phyloP scores from a whole-genome alignment of 495 filamentous ascomycete genomes.

The Talaromyces proteolyticus region DNA sequence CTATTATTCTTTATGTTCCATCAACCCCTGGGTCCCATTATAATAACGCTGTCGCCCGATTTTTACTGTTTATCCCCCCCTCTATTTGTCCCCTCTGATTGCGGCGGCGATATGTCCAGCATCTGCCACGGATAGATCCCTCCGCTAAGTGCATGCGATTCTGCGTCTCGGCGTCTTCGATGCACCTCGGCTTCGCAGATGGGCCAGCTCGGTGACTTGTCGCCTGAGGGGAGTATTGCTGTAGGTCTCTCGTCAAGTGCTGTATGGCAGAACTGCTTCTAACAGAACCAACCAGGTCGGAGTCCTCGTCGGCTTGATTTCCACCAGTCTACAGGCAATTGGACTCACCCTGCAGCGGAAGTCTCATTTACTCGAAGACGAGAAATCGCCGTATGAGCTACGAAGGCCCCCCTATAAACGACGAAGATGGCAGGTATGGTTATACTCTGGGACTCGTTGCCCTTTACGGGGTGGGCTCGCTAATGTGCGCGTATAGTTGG shows the following conservation, averaged over 20 bases:
- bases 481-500: conserved; percentile 44
- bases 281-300: conserved; percentile 56
- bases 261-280: not conserved
- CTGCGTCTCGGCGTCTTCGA: not conserved
- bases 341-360: conserved; percentile 98
- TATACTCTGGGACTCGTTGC: not conserved
- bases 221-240: conserved; percentile 79
- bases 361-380: conserved; percentile 95
- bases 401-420: conserved; percentile 84
- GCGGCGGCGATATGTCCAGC: conserved; percentile 7
- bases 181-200: conserved; percentile 29
- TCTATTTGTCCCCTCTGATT: not conserved
- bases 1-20: no score
- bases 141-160: conserved; percentile 3
- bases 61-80: not conserved
- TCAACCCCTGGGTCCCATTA: no score
- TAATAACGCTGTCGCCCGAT: not conserved
- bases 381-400: conserved; percentile 72
- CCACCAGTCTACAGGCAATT: conserved; percentile 88
- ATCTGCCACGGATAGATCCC: not conserved
- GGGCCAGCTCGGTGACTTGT: conserved; percentile 76
- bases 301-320: conserved; percentile 85
- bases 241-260: conserved; percentile 41
- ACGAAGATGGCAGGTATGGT: conserved; percentile 80
- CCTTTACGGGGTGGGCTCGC: not conserved